These are phyloP conservation scores for Russula lepida DNA, from an alignment of 768 basidiomycete species.

Conservation along the genomic window DNA sequence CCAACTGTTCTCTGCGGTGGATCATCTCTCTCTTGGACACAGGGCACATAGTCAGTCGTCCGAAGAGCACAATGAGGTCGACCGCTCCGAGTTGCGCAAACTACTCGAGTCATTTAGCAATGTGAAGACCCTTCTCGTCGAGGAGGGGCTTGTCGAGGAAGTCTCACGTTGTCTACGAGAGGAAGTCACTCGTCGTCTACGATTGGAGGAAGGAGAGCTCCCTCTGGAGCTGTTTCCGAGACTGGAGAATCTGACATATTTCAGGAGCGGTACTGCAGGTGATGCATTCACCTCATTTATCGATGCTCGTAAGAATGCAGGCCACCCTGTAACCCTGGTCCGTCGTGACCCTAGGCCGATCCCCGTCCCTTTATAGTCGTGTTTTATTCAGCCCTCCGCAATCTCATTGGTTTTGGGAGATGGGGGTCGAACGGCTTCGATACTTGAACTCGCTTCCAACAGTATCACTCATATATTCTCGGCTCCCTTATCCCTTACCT, in stretches of 20 bases:
- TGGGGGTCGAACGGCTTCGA: no score
- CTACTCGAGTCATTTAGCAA: background rate
- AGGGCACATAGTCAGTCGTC: background rate
- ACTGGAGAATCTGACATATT: background rate
- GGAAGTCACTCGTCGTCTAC: no score
- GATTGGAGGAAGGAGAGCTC: background rate
- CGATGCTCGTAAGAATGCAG: constrained; percentile 18
- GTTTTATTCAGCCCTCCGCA: no score
- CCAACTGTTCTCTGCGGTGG: background rate
- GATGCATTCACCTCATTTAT: background rate
- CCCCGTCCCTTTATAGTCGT: no score
- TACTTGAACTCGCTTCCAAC: no score
- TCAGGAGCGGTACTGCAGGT: background rate
- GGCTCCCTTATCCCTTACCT: no score
- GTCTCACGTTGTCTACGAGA: background rate
- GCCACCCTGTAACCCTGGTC: background rate
- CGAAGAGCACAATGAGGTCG: background rate
- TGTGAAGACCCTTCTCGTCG: background rate
- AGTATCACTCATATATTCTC: no score
- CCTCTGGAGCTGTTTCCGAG: background rate
- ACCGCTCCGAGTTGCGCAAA: background rate
- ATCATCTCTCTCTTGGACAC: background rate
- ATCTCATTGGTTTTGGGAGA: no score
- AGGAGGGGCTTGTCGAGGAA: background rate
- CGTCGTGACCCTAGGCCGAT: no score